These are phyloP conservation scores for Venturiaceae sp. DNA, from an alignment of 2,329 filamentous ascomycete genomes.

Conservation along the genomic window DNA sequence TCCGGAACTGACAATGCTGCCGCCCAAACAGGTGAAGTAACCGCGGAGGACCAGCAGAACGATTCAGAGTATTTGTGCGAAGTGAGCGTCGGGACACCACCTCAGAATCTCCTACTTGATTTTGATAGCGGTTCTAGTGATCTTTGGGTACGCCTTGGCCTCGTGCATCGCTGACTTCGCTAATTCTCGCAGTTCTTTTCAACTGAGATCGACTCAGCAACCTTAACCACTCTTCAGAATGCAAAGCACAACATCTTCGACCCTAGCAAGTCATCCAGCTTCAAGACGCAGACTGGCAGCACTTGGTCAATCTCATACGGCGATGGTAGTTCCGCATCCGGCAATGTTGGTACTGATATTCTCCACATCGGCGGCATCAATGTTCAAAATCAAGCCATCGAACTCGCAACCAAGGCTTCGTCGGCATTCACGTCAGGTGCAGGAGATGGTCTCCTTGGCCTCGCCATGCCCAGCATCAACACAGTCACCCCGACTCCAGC, in stretches of 20 bases:
- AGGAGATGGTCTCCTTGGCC: constrained; percentile 57
- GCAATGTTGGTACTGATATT: constrained; percentile 53
- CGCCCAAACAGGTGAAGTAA: constrained; percentile 34
- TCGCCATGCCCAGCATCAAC: constrained; percentile 57
- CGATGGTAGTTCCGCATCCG: constrained; percentile 57
- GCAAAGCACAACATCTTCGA: constrained; percentile 46
- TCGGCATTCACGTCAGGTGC: constrained; percentile 44
- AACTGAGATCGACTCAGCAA: neutral
- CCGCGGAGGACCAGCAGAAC: constrained; percentile 56
- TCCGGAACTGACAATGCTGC: neutral
- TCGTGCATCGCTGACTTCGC: neutral
- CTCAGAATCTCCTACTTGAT: constrained; percentile 49
- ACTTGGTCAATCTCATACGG: constrained; percentile 61
- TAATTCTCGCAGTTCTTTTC: neutral
- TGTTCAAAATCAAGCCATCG: constrained; percentile 53
- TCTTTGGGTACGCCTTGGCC: constrained; percentile 36
- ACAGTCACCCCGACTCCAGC: constrained; percentile 47
- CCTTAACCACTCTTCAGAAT: neutral
- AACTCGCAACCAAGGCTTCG: constrained; percentile 52
- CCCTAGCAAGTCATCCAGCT: constrained; percentile 50
- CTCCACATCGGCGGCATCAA: constrained; percentile 52
- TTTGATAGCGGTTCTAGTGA: constrained; percentile 60
- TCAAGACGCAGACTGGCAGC: constrained; percentile 33
- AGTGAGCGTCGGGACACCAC: constrained; percentile 55
- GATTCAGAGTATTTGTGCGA: constrained; percentile 56